These are phyloP conservation scores for Pseudogymnoascus sp. DNA, from an alignment of 2,329 filamentous ascomycete species.

Conservation along the genomic window DNA sequence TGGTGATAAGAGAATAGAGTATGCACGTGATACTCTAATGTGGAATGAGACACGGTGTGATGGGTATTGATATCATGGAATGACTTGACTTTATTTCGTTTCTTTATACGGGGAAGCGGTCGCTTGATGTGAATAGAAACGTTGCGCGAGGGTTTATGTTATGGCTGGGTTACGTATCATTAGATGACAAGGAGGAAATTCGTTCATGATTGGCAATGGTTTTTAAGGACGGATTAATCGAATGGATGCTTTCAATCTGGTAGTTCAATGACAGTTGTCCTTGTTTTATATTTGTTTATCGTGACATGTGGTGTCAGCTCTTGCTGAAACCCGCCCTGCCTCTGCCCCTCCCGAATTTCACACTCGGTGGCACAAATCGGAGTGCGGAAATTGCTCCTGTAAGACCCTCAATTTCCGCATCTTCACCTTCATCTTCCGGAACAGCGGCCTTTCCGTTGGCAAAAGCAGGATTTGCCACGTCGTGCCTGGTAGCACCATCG, in stretches of 20 bases:
- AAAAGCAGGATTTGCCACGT: conserved; percentile 14
- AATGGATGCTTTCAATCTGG: conserved; percentile 1
- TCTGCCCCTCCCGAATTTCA: conserved; percentile 48
- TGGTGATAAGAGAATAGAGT: background rate
- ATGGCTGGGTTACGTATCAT: conserved; percentile 7
- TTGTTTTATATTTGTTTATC: conserved; percentile 1
- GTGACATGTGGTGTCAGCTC: conserved; percentile 10
- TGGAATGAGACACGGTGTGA: conserved; percentile 1
- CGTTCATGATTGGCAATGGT: conserved; percentile 7
- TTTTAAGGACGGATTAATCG: conserved; percentile 4
- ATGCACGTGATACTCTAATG: conserved; percentile 5
- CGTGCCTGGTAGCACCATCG: conserved; percentile 16
- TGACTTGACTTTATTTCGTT: conserved; percentile 6
- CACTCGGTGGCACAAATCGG: conserved; percentile 59
- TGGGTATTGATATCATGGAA: conserved; percentile 8
- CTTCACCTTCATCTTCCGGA: background rate
- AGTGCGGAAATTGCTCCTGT: conserved; percentile 62
- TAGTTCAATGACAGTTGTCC: background rate
- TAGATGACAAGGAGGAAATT: conserved; percentile 3
- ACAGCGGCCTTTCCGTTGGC: conserved; percentile 17
- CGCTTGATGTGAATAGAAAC: conserved; percentile 7
- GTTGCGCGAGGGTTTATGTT: conserved; percentile 5
- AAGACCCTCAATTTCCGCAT: conserved; percentile 52
- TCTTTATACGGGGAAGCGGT: conserved; percentile 8
- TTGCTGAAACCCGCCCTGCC: conserved; percentile 24